Conservation (phyloP, 495 filamentous ascomycete genomes). For the Neurospora hispaniola region DNA sequence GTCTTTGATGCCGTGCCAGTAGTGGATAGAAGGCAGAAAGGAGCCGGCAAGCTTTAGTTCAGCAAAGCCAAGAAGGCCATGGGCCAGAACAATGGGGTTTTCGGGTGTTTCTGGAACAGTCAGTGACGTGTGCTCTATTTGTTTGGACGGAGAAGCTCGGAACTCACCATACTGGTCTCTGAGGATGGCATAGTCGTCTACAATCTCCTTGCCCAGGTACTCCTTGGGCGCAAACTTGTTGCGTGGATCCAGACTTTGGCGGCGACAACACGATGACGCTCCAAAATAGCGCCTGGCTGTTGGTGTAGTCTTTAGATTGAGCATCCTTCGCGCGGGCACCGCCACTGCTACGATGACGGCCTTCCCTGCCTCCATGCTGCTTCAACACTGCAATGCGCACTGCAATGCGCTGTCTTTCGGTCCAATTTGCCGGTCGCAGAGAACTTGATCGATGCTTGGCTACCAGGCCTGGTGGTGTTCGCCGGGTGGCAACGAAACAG, state of each 20-base stretch:
- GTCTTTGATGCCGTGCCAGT: conserved; percentile 86
- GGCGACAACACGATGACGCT: background rate
- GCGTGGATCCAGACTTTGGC: background rate
- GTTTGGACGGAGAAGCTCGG: background rate
- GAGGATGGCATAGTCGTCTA: conserved; percentile 66
- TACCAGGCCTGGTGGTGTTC: background rate
- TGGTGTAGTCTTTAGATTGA: background rate
- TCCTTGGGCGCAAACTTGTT: conserved; percentile 35
- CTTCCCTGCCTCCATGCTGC: background rate
- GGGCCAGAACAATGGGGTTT: conserved; percentile 71
- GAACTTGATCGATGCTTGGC: background rate
- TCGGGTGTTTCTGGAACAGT: conserved; percentile 43
- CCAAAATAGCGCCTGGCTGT: background rate
- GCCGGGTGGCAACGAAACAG: background rate
- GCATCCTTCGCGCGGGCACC: background rate
- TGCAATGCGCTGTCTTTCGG: background rate
- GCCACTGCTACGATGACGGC: background rate
- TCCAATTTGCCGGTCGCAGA: background rate
- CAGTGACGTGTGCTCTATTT: conserved; percentile 1
- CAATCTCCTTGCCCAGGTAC: conserved; percentile 56
- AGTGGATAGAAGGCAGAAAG: conserved; percentile 66
- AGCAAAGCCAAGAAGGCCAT: conserved; percentile 87
- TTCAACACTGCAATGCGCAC: background rate
- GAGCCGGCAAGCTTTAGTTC: conserved; percentile 63
- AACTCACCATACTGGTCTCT: conserved; percentile 56